Conservation (phyloP, 176 grass and related monocot genomes). For the Eleusine coracana region DNA sequence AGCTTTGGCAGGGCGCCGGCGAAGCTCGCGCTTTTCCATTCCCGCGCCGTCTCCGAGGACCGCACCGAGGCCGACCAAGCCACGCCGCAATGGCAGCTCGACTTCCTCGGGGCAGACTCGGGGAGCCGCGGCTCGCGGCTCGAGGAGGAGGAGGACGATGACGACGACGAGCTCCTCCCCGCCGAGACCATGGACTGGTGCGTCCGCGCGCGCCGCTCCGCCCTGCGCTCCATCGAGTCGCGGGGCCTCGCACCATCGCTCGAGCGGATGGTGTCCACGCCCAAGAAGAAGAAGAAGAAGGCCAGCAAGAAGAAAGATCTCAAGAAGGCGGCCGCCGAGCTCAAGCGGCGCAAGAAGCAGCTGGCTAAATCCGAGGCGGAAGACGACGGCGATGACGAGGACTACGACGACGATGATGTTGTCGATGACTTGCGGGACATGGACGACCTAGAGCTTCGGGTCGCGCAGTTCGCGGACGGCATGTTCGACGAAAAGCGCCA, state of each 20-base stretch:
- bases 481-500: conserved; percentile 79
- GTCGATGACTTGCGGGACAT: conserved; percentile 46
- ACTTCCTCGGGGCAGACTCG: conserved; percentile 36
- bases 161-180: conserved; percentile 36
- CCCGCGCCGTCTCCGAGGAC: conserved; percentile 37
- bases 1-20: background rate
- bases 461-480: conserved; percentile 64
- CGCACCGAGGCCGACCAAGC: background rate
- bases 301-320: conserved; percentile 39
- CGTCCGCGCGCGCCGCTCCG: conserved; percentile 69
- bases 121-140: background rate
- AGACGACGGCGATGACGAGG: background rate
- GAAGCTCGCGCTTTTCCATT: conserved; percentile 1
- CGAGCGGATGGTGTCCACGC: conserved; percentile 66
- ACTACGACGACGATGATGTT: conserved; percentile 25
- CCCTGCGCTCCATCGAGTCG: conserved; percentile 73
- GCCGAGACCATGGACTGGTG: conserved; percentile 76
- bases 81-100: conserved; percentile 54
- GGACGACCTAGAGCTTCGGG: conserved; percentile 52
- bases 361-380: conserved; percentile 27
- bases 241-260: conserved; percentile 57
- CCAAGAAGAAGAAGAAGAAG: conserved; percentile 80
- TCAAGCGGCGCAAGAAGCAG: conserved; percentile 29
- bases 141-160: conserved; percentile 21
- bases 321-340: conserved; percentile 21